Conservation (phyloP, 495 filamentous ascomycete genomes). For the Penicillium taxi region DNA sequence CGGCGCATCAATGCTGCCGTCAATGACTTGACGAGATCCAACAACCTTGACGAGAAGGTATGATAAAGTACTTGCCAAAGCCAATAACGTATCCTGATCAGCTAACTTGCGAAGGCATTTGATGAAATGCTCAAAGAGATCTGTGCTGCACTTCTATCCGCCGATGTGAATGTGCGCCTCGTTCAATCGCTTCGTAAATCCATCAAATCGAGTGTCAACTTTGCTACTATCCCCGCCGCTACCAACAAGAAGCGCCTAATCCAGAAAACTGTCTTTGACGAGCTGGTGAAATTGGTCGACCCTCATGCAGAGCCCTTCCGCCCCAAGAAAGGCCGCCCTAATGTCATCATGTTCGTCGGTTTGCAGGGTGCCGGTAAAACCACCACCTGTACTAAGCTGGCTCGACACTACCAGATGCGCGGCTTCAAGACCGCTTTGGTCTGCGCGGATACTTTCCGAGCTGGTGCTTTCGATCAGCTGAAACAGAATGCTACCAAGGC, state of each 20-base stretch:
- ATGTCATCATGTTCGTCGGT: conserved; percentile 99
- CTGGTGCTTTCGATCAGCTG: conserved; percentile 95
- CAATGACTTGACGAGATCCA: conserved; percentile 82
- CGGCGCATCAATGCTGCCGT: conserved; percentile 97
- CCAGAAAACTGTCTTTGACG: conserved; percentile 96
- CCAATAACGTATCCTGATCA: not conserved
- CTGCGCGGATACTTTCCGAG: conserved; percentile 97
- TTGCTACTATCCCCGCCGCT: conserved; percentile 76
- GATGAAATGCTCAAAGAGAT: conserved; percentile 98
- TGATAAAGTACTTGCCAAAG: conserved; percentile 6
- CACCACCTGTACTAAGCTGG: conserved; percentile 95
- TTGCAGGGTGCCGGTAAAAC: conserved; percentile 97
- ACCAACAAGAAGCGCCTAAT: conserved; percentile 98
- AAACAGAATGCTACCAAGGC: conserved; percentile 99
- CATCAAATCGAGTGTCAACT: conserved; percentile 84
- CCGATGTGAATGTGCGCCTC: conserved; percentile 95
- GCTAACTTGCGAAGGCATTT: conserved; percentile 59
- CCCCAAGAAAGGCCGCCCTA: conserved; percentile 90
- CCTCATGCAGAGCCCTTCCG: conserved; percentile 94
- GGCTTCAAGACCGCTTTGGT: conserved; percentile 94
- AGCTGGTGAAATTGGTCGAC: conserved; percentile 90
- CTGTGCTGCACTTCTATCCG: conserved; percentile 83
- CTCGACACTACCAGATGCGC: conserved; percentile 85
- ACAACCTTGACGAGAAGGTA: conserved; percentile 94
- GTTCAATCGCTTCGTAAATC: conserved; percentile 87